These are phyloP conservation scores for Liriodendron chinense DNA, from an alignment of 164 flowering plant genomes.

Conservation along the genomic window DNA sequence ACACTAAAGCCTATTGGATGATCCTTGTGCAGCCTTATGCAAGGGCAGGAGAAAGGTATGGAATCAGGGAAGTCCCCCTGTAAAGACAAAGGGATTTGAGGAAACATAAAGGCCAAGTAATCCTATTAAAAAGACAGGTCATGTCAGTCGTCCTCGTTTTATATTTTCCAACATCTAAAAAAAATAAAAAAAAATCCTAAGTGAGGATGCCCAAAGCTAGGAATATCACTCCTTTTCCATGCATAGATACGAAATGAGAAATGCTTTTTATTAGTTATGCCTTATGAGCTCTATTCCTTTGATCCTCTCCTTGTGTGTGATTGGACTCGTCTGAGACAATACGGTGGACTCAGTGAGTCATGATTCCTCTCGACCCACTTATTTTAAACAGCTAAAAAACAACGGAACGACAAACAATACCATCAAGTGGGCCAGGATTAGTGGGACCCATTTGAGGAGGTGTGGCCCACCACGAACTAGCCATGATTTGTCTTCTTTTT, in stretches of 20 bases:
- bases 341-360: not conserved
- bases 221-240: not conserved
- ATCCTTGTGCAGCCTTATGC: too few species aligned
- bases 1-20: too few species aligned
- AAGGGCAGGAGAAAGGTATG: too few species aligned
- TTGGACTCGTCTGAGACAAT: not conserved
- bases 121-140: not conserved
- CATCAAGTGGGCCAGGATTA: not conserved
- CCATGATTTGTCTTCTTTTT: not conserved
- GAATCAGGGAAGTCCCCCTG: too few species aligned
- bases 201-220: not conserved
- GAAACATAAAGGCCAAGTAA: not conserved
- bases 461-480: not conserved
- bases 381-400: too few species aligned
- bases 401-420: too few species aligned
- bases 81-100: not conserved
- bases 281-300: not conserved
- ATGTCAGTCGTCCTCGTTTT: not conserved
- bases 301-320: not conserved
- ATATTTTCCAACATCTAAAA: not conserved
- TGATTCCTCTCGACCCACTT: not conserved
- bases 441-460: not conserved
- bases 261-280: not conserved
- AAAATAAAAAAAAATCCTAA: not conserved
- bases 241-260: too few species aligned